phyloP scores from a whole-genome alignment of 2,329 filamentous ascomycete species.

The Coniella lustricola region DNA sequence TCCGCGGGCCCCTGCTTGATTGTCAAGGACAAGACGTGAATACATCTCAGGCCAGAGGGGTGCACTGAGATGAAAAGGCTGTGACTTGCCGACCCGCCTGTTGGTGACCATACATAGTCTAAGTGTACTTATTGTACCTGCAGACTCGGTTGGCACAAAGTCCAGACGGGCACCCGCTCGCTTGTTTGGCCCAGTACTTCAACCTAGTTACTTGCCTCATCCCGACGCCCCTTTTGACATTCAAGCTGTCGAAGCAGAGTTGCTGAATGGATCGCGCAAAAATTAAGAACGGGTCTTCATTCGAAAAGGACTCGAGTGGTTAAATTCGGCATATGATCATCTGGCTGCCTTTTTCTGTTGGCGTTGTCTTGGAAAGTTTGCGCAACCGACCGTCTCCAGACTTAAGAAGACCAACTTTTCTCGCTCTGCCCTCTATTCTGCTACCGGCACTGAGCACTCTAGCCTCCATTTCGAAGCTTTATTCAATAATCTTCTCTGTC shows the following conservation, averaged over 20 bases:
- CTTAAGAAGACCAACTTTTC: conserved; percentile 22
- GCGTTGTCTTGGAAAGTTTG: conserved; percentile 37
- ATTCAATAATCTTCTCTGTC: neutral
- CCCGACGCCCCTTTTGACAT: conserved; percentile 2
- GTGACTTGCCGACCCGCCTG: conserved; percentile 8
- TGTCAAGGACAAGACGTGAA: conserved; percentile 11
- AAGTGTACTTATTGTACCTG: conserved; percentile 10
- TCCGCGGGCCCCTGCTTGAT: neutral
- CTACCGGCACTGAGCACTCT: conserved; percentile 13
- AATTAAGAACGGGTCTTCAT: conserved; percentile 18
- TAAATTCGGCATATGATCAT: conserved; percentile 26
- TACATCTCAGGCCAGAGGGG: neutral
- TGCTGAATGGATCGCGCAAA: conserved; percentile 14
- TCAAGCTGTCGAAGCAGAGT: conserved; percentile 11
- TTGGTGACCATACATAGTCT: conserved; percentile 3
- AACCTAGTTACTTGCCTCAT: conserved; percentile 10
- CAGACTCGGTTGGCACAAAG: conserved; percentile 8
- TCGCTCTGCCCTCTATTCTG: conserved; percentile 15
- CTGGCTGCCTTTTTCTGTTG: conserved; percentile 26
- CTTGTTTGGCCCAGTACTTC: conserved; percentile 13
- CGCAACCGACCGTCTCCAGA: conserved; percentile 29
- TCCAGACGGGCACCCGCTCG: conserved; percentile 8
- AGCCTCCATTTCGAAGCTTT: conserved; percentile 9
- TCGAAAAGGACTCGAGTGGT: conserved; percentile 24
- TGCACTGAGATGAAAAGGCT: conserved; percentile 4